Evolutionary conservation across 768 basidiomycete species (phyloP).

Genomic region (Suillus lakei): DNA sequence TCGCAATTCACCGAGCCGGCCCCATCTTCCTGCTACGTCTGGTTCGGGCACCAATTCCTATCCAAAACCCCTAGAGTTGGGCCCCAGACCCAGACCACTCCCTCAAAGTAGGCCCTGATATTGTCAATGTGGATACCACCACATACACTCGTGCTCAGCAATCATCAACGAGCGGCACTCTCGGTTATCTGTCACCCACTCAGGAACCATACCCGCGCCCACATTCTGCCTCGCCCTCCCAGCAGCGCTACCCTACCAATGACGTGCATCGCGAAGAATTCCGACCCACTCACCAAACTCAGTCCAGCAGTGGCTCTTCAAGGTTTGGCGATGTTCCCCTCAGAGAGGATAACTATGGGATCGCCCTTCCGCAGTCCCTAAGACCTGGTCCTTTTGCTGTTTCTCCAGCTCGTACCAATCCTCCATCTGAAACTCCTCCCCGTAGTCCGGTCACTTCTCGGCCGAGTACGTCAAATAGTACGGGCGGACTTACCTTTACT

Average conservation of each 20-base stretch:
- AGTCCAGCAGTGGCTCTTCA: conserved; percentile 33
- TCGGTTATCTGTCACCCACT: conserved; percentile 45
- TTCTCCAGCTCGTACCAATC: conserved; percentile 31
- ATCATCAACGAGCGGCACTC: conserved; percentile 22
- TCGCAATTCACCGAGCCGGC: conserved; percentile 35
- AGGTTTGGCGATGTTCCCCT: conserved; percentile 37
- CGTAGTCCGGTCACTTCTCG: conserved; percentile 63
- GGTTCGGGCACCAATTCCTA: conserved; percentile 16
- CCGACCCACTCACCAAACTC: conserved; percentile 31
- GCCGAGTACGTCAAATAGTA: conserved; percentile 39
- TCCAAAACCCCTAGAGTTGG: conserved; percentile 24
- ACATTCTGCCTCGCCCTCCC: conserved; percentile 54
- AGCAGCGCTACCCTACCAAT: conserved; percentile 31
- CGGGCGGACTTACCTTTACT: conserved; percentile 27
- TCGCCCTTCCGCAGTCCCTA: conserved; percentile 27
- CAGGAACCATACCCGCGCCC: conserved; percentile 68
- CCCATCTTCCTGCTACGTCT: conserved; percentile 28
- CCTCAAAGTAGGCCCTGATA: conserved; percentile 30
- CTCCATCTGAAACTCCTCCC: conserved; percentile 56
- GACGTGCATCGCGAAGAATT: conserved; percentile 32
- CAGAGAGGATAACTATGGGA: conserved; percentile 34
- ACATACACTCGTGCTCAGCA: conserved; percentile 19
- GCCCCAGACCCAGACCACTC: conserved; percentile 30
- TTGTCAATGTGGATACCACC: conserved; percentile 21
- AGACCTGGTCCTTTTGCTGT: conserved; percentile 32